These are phyloP conservation scores for Magnolia officinalis DNA, from an alignment of 164 flowering plant species.

Conservation along the genomic window DNA sequence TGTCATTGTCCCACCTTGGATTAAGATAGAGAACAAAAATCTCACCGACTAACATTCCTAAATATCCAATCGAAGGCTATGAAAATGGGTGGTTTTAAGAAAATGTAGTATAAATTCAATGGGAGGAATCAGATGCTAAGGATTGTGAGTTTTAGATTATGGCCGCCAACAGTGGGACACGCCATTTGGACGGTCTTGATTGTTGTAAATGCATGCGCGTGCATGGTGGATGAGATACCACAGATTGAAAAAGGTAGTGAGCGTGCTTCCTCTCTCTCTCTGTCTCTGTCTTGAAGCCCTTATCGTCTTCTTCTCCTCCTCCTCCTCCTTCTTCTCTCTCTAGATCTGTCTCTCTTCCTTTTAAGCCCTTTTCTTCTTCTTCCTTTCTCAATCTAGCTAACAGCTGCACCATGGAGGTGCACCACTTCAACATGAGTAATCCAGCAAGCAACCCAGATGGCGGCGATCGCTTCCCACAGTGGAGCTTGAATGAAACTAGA, in stretches of 20 bases:
- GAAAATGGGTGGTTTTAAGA: not conserved
- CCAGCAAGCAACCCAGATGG: constrained; percentile 1
- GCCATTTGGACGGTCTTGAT: not conserved
- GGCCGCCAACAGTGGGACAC: not conserved
- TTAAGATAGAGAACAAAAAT: not conserved
- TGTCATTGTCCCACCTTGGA: not conserved
- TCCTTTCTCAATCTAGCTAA: not conserved
- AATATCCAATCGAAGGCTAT: not conserved
- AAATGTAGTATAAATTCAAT: not conserved
- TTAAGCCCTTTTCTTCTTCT: not conserved
- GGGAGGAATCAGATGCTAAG: not conserved
- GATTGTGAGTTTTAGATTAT: not conserved
- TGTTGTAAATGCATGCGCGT: not conserved
- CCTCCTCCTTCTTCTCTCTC: not conserved
- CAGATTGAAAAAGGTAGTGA: not conserved
- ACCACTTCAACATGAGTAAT: constrained; percentile 26
- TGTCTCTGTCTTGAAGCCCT: not conserved
- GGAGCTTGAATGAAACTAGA: constrained; percentile 79
- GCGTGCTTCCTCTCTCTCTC: not conserved
- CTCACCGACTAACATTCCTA: not conserved
- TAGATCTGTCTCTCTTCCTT: not conserved
- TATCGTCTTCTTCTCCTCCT: not conserved
- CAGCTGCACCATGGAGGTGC: constrained; percentile 46
- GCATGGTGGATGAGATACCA: not conserved
- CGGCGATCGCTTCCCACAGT: constrained; percentile 76